Evolutionary conservation across 768 basidiomycete species (phyloP).

Genomic region (Lentinula raphanica): DNA sequence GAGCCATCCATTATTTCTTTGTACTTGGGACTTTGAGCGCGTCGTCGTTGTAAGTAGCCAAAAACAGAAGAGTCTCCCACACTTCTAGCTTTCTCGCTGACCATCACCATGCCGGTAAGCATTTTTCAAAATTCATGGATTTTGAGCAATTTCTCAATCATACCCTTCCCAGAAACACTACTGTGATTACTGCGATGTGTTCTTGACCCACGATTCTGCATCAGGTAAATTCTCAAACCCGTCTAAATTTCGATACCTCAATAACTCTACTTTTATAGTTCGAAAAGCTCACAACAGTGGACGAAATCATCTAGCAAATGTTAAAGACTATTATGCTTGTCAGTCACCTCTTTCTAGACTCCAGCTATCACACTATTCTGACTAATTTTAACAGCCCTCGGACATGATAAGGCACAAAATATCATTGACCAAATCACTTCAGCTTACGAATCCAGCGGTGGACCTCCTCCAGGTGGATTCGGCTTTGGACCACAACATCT

Average conservation of each 20-base stretch:
- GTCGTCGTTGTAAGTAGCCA: conserved; percentile 11
- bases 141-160: too few species aligned
- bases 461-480: conserved; percentile 84
- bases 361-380: neutral
- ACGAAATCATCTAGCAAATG: conserved; percentile 93
- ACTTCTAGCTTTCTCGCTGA: conserved; percentile 12
- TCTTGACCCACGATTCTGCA: conserved; percentile 89
- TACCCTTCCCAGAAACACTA: conserved; percentile 77
- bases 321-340: conserved; percentile 97
- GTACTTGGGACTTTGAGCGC: conserved; percentile 5
- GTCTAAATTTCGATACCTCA: conserved; percentile 11
- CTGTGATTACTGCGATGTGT: conserved; percentile 92
- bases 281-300: conserved; percentile 98
- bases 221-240: conserved; percentile 52
- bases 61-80: neutral
- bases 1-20: conserved; percentile 62
- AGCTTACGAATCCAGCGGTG: conserved; percentile 81
- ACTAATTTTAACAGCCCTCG: conserved; percentile 53
- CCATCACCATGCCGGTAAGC: conserved; percentile 61
- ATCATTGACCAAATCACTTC: conserved; percentile 98
- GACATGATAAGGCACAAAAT: conserved; percentile 95
- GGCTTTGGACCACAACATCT: conserved; percentile 83
- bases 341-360: conserved; percentile 17
- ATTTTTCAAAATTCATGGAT: conserved; percentile 13
- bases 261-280: conserved; percentile 42